Base-by-base conservation (phyloP, 78 protist genomes). In the Guillardia theta region DNA sequence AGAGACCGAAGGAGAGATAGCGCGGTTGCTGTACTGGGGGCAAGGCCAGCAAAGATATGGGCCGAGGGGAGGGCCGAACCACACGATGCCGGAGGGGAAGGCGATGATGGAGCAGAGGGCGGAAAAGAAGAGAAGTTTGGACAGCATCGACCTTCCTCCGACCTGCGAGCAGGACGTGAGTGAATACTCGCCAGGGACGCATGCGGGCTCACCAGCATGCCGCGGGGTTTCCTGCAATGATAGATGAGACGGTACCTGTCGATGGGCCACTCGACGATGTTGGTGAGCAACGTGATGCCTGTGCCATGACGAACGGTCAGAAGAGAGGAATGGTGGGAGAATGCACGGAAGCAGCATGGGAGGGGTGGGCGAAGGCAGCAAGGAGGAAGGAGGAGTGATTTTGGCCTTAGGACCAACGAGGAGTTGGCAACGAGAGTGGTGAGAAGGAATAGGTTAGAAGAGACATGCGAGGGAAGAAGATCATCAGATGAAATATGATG, bases 1-100 rank as follows among this genome's bases (percentile, higher is more conserved):
- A n/a, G n/a, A n/a, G n/a, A n/a, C n/a, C n/a, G n/a, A n/a, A n/a
- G n/a, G n/a, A n/a, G n/a, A n/a, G n/a, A n/a, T n/a, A n/a, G n/a
- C n/a, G n/a, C n/a, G n/a, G n/a, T n/a, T n/a, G n/a, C n/a, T n/a
- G 83, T 70, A 70, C 83, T 70, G 83, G 4, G 83, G 33, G 83
- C 83, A 70, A 15, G 83, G 83, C 83, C 83, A 70, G 41, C 83
- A 70, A 12, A 70, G 9, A 18, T 70, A 70, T 1, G 33, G 83
- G 10, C 83, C 83, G 1, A 58, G 70, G 39, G 70, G 70, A 24
- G 27, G 39, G 27, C 45, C 41, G 36, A 12, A 70, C 83, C 83
- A 70, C 9, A 70, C 41, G 9, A 43, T 36, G 22, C 83, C 83
- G 41, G 45, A 12, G 41, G 83, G 83, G 41, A 70, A 70, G 33